Conservation (phyloP, 164 flowering plant genomes). For the Hamamelis virginiana region DNA sequence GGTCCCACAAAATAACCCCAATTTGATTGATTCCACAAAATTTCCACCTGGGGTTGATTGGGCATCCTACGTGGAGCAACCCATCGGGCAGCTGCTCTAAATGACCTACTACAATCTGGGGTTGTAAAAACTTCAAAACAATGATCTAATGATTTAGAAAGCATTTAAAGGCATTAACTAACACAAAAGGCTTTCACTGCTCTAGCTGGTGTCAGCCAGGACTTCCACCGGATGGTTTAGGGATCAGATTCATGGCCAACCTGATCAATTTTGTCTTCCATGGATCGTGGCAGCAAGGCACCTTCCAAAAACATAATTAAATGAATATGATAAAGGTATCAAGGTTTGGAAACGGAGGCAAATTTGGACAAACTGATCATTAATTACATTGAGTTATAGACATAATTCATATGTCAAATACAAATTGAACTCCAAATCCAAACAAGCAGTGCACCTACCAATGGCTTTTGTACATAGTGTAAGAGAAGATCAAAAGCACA, state of each 20-base stretch:
- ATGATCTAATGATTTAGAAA: too few species aligned
- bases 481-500: conserved; percentile 16
- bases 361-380: conserved; percentile 18
- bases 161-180: too few species aligned
- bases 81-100: not conserved
- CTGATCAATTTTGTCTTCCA: too few species aligned
- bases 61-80: not conserved
- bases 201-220: too few species aligned
- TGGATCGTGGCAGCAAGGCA: not conserved
- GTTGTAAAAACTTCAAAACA: too few species aligned
- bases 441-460: conserved; percentile 17
- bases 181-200: too few species aligned
- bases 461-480: conserved; percentile 26
- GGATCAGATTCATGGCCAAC: too few species aligned
- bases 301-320: not conserved
- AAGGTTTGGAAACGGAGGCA: not conserved
- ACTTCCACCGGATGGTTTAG: too few species aligned
- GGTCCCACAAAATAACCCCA: not conserved
- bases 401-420: conserved; percentile 18
- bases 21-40: not conserved
- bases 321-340: not conserved
- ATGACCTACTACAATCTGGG: not conserved
- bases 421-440: conserved; percentile 21
- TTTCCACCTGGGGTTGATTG: not conserved
- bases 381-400: conserved; percentile 31